Base-by-base conservation (phyloP, 2,329 filamentous ascomycete genomes). In the Rhexocercosporidium sp. region DNA sequence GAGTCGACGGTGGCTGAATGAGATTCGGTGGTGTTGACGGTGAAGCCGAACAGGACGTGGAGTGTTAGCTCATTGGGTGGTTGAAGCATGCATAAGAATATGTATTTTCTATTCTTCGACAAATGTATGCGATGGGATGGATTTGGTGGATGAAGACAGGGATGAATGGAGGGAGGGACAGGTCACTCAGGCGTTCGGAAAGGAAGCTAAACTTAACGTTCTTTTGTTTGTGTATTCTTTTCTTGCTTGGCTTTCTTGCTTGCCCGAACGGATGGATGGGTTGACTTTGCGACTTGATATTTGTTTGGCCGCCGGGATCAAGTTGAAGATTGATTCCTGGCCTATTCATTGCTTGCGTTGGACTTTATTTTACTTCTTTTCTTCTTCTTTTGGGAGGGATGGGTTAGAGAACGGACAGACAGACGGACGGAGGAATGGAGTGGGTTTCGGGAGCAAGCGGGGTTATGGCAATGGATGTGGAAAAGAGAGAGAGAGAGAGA, bases 1-100 rank as follows among this genome's bases (percentile, higher is more conserved):
- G 74, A 77, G 64, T 69, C 70, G 8, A 71, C 68, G 1, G 56
- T 69, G 31, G 71, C 70, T 16, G 59, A 75, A 51, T 63, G 59
- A 66, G 7, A 37, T 22, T 14, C 29, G 2, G 53, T 7, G 6
- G 31, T 56, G 27, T 25, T 34, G 27, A 29, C 34, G 27, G 5
- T 3, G 51, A 54, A 54, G 27, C 51, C 27, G 51, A 54, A 29
- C 29, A 56, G 29, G 18, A 16, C 22, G 31, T 56, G 29, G 53
- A 56, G 31, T 39, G 29, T 39, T 34, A 56, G 53, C 31, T 56
- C 31, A 11, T 37, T 56, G 9, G 53, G 31, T 37, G 53, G 14
- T 20, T 56, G 29, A 56, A 34, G 53, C 53, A 31, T 56, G 53
- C 53, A 56, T 56, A 56, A n/a, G 41, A 44, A 44, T 44, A 44